A percentile compares a stretch with the other conserved stretches of the same genome.
Evolutionary conservation across 2,329 filamentous ascomycete genomes (phyloP).

Genomic region (Leptoxyphium fumago): DNA sequence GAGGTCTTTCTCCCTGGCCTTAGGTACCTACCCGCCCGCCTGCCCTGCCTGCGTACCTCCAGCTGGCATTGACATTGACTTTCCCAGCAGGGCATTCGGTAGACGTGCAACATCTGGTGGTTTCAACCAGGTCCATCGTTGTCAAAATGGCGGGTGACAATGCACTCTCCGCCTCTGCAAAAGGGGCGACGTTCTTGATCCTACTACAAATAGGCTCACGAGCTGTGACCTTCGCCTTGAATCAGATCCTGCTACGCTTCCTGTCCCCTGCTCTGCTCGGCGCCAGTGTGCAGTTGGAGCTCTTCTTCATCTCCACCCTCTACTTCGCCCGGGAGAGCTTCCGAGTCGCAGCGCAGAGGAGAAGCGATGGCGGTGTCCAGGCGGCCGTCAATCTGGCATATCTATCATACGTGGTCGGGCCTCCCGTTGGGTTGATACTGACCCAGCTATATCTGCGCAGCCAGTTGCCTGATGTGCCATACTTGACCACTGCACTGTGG

Average conservation of each 20-base stretch:
- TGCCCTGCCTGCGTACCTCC: no score
- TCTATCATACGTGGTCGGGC: constrained; percentile 55
- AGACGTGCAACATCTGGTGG: no score
- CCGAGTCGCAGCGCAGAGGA: constrained; percentile 78
- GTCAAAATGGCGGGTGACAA: constrained; percentile 4
- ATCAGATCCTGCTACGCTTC: constrained; percentile 78
- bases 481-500: constrained; percentile 42
- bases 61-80: no score
- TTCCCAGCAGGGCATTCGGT: no score
- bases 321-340: constrained; percentile 89
- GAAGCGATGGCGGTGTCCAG: constrained; percentile 40
- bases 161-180: constrained; percentile 35
- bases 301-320: constrained; percentile 83
- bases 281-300: constrained; percentile 75
- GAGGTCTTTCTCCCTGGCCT: no score
- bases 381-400: constrained; percentile 81
- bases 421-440: constrained; percentile 47
- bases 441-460: constrained; percentile 52
- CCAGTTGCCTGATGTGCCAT: constrained; percentile 41
- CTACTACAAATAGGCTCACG: constrained; percentile 77
- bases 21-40: no score
- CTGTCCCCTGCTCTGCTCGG: constrained; percentile 75
- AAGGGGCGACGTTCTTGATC: constrained; percentile 74
- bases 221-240: constrained; percentile 76
- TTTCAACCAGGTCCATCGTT: no score